Base-by-base conservation (phyloP, 352 stramenopile genomes). In the Sclerospora graminicola region DNA sequence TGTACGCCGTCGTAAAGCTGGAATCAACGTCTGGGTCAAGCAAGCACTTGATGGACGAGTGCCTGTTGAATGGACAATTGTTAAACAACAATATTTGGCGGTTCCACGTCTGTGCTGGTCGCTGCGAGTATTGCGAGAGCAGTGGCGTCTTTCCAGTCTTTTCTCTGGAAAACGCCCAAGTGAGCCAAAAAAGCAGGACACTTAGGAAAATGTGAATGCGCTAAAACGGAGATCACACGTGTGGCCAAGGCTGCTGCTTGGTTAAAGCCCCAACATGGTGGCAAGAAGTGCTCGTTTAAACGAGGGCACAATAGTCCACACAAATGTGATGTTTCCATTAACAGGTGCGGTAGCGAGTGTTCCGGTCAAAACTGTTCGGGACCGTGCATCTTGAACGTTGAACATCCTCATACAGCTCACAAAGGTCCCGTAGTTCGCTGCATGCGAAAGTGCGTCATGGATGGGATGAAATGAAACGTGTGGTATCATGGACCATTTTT, bases 171-270 rank as follows among this genome's bases (percentile, higher is more conserved):
- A 15, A 64, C 57, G 6, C 66, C 69, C 6, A 30, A 33, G 0
- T 90, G 79, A 16, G 30, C 42, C 0, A 80, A 78, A 45, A 59
- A 66, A 49, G 60, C 73, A 36, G 73, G 79, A 1, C 79, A 90
- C 34, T 62, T 73, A 42, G 79, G 76, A 5, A 58, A 51, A 29
- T 90, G 79, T 37, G 78, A 88, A 15, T 88, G 79, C 33, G 38
- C 30, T 1, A 35, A n/a, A n/a, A 62, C 15, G 71, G 72, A 11
- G 69, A 84, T 43, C 79, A 90, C 51, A 87, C 79, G 2, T 90
- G 79, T 23, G 54, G 62, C 0, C 4, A 40, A 32, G 47, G 59
- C 7, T 90, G 79, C 21, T 35, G 59, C 32, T 21, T 49, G 81
- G 45, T 16, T 38, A 0, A 27, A 45, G 6, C 78, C 75, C 0